Evolutionary conservation across 1,284 basidiomycete genomes (phyloP).

Genomic region (Sporisorium graminicola): DNA sequence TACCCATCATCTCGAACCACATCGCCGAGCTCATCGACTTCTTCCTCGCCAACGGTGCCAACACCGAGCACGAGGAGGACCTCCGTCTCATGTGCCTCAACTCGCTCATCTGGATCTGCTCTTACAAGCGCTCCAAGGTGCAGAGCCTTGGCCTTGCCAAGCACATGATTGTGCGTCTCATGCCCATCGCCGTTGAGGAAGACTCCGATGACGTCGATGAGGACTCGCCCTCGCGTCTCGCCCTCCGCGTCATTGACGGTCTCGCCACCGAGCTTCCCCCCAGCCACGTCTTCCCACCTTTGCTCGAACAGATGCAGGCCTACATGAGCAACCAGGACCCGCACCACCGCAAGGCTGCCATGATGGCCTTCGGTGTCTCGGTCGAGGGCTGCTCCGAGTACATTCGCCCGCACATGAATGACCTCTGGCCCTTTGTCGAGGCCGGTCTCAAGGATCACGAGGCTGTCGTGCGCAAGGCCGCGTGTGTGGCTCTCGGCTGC

Average conservation of each 20-base stretch:
- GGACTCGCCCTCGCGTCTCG: constrained; percentile 89
- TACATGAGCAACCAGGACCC: constrained; percentile 70
- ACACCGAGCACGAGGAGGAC: constrained; percentile 82
- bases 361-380: constrained; percentile 94
- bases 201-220: constrained; percentile 87
- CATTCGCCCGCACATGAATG: constrained; percentile 91
- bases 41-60: constrained; percentile 86
- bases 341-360: constrained; percentile 85
- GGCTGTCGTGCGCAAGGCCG: constrained; percentile 89
- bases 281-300: constrained; percentile 93
- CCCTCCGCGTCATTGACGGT: constrained; percentile 93
- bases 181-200: constrained; percentile 92
- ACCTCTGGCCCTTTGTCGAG: constrained; percentile 96
- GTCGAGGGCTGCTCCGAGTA: constrained; percentile 99
- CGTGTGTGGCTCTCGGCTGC: constrained; percentile 94
- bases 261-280: constrained; percentile 95
- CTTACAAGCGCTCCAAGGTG: constrained; percentile 94
- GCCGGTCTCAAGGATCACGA: constrained; percentile 87
- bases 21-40: constrained; percentile 90
- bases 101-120: constrained; percentile 92
- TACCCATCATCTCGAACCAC: constrained; percentile 89
- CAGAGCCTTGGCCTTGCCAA: constrained; percentile 87
- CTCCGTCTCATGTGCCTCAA: constrained; percentile 93
- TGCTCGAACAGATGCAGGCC: constrained; percentile 75
- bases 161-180: constrained; percentile 88